phyloP scores from a whole-genome alignment of 2,329 filamentous ascomycete species.

The Ophiostoma quercus region DNA sequence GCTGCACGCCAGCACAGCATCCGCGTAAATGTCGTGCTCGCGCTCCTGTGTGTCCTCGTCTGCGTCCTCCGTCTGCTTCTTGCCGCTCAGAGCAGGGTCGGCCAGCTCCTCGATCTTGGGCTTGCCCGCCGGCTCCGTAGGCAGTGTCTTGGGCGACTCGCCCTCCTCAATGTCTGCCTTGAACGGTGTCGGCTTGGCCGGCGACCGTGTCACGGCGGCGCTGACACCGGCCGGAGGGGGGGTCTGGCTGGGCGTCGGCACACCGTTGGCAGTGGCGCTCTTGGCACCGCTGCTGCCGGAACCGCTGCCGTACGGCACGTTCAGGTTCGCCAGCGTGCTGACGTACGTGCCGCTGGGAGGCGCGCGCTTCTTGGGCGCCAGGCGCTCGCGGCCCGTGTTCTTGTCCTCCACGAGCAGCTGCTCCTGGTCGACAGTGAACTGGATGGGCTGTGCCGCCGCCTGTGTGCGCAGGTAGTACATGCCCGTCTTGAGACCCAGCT shows the following conservation, averaged over 20 bases:
- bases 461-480: constrained; percentile 99
- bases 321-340: constrained; percentile 42
- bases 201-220: constrained; percentile 46
- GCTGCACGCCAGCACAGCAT: constrained; percentile 86
- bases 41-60: constrained; percentile 66
- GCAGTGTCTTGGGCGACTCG: constrained; percentile 71
- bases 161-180: constrained; percentile 73
- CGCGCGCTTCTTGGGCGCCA: constrained; percentile 63
- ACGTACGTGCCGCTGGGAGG: constrained; percentile 51
- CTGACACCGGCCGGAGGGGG: constrained; percentile 45
- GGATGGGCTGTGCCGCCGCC: constrained; percentile 92
- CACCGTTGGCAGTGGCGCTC: constrained; percentile 49
- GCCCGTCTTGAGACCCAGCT: constrained; percentile 97
- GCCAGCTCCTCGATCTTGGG: constrained; percentile 61
- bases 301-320: constrained; percentile 59
- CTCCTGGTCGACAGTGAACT: constrained; percentile 98
- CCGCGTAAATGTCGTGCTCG: constrained; percentile 91
- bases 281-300: constrained; percentile 38
- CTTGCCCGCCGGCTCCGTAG: constrained; percentile 61
- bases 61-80: constrained; percentile 68
- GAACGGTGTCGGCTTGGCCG: constrained; percentile 61
- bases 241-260: constrained; percentile 64
- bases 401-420: constrained; percentile 82
- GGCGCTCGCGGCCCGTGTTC: constrained; percentile 61
- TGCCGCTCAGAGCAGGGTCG: constrained; percentile 46